Conservation (phyloP, 148 eudicot genomes). For the Agrostemma githago region DNA sequence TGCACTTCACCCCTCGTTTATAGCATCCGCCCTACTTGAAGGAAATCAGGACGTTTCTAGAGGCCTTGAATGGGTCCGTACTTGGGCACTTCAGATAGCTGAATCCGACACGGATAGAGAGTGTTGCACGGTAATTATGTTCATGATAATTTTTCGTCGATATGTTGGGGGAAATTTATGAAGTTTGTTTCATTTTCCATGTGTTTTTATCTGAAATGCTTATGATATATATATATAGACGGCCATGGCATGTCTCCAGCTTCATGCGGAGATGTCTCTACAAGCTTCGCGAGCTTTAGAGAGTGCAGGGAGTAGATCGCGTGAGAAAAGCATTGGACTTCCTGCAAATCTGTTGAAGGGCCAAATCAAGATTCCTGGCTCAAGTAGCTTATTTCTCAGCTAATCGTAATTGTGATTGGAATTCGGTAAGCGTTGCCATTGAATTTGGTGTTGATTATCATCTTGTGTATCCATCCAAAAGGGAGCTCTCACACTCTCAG, state of each 20-base stretch:
- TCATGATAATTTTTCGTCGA: neutral
- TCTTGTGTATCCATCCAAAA: no score
- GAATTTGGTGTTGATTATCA: neutral
- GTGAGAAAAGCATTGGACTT: conserved; percentile 42
- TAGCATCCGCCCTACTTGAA: conserved; percentile 72
- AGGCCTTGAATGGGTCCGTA: conserved; percentile 93
- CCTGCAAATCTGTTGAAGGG: conserved; percentile 48
- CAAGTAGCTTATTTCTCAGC: conserved; percentile 28
- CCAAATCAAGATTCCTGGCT: conserved; percentile 53
- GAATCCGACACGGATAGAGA: conserved; percentile 86
- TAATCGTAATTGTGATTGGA: conserved; percentile 23
- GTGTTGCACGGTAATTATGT: conserved; percentile 67
- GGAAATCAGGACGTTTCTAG: conserved; percentile 58
- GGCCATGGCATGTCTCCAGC: conserved; percentile 88
- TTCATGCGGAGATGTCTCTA: conserved; percentile 91
- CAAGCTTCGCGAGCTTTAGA: conserved; percentile 78
- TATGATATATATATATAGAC: conserved; percentile 36
- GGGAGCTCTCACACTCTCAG: neutral
- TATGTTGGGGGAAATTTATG: neutral
- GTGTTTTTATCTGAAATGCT: neutral
- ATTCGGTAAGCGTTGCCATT: conserved; percentile 17
- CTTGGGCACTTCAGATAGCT: conserved; percentile 73
- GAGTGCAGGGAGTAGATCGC: conserved; percentile 35
- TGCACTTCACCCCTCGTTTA: conserved; percentile 85
- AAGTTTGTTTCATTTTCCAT: neutral